Percentiles rank a stretch among this genome's conserved stretches.
phyloP scores from a whole-genome alignment of 805 yeast species.

The Jamesozyma jinghongensis region DNA sequence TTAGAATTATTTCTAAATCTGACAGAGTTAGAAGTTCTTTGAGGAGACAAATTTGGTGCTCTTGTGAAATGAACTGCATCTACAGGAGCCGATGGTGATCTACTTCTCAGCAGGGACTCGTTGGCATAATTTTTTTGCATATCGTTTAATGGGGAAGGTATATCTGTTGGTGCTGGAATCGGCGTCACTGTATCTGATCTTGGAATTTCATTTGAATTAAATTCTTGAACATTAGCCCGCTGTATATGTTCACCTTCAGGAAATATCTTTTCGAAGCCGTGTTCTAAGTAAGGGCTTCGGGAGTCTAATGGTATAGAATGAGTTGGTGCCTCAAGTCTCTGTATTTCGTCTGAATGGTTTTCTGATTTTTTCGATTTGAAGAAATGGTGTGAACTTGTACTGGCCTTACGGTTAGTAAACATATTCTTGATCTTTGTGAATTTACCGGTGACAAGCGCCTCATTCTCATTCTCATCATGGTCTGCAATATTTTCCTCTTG shows the following conservation, averaged over 20 bases:
- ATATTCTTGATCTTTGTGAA: background rate
- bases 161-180: background rate
- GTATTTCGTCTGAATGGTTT: too few species aligned
- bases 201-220: background rate
- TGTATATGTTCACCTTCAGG: too few species aligned
- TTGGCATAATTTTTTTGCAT: background rate
- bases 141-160: background rate
- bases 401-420: background rate
- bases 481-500: too few species aligned
- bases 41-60: constrained; percentile 2
- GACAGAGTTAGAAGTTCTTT: constrained; percentile 4
- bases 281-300: background rate
- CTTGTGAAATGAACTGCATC: background rate
- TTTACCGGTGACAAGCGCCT: too few species aligned
- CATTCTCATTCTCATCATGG: too few species aligned
- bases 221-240: too few species aligned
- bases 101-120: background rate
- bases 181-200: background rate
- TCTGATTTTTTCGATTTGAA: too few species aligned
- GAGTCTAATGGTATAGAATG: background rate
- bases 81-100: constrained; percentile 4
- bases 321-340: background rate
- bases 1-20: background rate
- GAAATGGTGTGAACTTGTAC: too few species aligned
- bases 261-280: too few species aligned